Base-by-base conservation (phyloP, 2,329 filamentous ascomycete genomes). In the Talaromyces sp. region DNA sequence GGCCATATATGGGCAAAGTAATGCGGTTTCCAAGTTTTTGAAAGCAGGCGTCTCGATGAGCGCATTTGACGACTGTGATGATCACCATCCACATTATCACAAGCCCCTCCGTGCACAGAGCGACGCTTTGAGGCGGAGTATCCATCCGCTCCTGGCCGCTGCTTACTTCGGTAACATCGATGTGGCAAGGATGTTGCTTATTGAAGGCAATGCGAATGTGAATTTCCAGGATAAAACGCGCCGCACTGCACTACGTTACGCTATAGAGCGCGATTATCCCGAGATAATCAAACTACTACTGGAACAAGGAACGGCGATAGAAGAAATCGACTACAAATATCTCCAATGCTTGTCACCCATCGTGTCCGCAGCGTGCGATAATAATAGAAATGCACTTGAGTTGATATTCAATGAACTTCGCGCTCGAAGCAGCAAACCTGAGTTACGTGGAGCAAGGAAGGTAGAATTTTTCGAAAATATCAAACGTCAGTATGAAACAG, bases 141-240 rank as follows among this genome's bases (percentile, higher is more conserved):
- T 31, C 35, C 54, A 48, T 50, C 54, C 41, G 40, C 35, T 56
- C 41, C 21, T 50, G 35, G 41, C 54, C 21, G 54, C 54, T 50
- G 43, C 43, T 17, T 28, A 11, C n/a, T 56, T 48, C 9, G 41
- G 53, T 22, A 25, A 56, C 22, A 10, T 50, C 39, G 41, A 48
- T 19, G 41, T 56, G 31, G 21, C 33, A 28, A 40, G 22, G 21
- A 25, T 50, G 15, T 39, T 56, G 35, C 41, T 56, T 33, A 36
- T 5, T 31, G 43, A 50, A 33, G 35, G 43, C 35, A 50, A 50
- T 25, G 43, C 11, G n/a, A 21, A 50, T 39, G n/a, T 56, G 40
- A 10, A 56, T 33, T 50, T 56, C n/a, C 15, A 50, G 10, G 36
- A 50, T 50, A 3, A 15, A 1, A n/a, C 9, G 21, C n/a, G 19